A percentile compares a stretch with the other conserved stretches of the same genome.
These are phyloP conservation scores for Apiospora marii DNA, from an alignment of 2,329 filamentous ascomycete genomes.

Conservation along the genomic window DNA sequence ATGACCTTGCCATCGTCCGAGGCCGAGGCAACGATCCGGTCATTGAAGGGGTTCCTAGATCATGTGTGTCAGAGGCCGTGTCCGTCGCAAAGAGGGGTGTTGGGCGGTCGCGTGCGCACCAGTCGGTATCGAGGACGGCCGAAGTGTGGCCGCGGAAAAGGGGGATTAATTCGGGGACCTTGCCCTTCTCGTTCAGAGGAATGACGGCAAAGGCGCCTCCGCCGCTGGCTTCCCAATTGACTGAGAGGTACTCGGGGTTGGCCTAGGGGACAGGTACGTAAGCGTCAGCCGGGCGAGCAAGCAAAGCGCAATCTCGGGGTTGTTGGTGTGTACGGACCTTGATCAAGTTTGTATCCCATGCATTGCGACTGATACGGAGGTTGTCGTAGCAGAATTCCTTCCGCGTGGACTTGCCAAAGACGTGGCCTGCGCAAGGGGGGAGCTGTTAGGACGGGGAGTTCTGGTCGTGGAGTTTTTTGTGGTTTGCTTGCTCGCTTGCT, in stretches of 20 bases:
- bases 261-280: constrained; percentile 64
- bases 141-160: constrained; percentile 96
- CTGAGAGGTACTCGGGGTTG: constrained; percentile 93
- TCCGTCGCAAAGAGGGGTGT: constrained; percentile 29
- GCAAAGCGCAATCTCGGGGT: constrained; percentile 16
- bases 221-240: constrained; percentile 98
- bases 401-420: constrained; percentile 94
- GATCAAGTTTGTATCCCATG: constrained; percentile 98
- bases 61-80: constrained; percentile 39
- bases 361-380: constrained; percentile 95
- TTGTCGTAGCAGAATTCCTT: constrained; percentile 99
- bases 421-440: constrained; percentile 73
- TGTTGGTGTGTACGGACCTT: constrained; percentile 66
- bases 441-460: constrained; percentile 34
- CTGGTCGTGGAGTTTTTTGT: constrained; percentile 39
- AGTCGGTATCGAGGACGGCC: constrained; percentile 96
- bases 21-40: constrained; percentile 88
- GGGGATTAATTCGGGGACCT: constrained; percentile 90
- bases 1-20: constrained; percentile 98
- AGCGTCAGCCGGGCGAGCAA: constrained; percentile 31
- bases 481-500: constrained; percentile 34
- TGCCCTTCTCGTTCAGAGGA: constrained; percentile 86
- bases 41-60: constrained; percentile 92
- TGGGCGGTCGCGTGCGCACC: constrained; percentile 61
- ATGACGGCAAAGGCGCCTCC: constrained; percentile 98